Conservation (phyloP, 805 yeast species). For the Pichia paraexigua region DNA sequence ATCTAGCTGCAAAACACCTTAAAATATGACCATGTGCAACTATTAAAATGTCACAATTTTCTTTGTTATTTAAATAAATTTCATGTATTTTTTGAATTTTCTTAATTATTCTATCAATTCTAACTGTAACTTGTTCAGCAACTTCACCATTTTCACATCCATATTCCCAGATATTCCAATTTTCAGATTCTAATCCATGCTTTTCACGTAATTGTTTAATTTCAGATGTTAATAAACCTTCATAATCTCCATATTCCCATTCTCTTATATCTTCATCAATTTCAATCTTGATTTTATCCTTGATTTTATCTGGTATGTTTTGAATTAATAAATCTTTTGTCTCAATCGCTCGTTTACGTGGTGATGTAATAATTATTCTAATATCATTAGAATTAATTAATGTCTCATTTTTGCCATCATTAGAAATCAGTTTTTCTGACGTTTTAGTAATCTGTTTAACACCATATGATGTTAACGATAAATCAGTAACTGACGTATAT, state of each 20-base stretch:
- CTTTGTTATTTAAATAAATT: slow-evolving; percentile 40
- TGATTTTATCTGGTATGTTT: slow-evolving; percentile 35
- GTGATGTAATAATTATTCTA: slow-evolving; percentile 66
- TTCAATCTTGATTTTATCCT: slow-evolving; percentile 34
- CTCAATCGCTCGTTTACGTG: slow-evolving; percentile 69
- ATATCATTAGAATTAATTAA: slow-evolving; percentile 58
- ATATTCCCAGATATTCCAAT: slow-evolving; percentile 82
- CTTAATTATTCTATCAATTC: slow-evolving; percentile 65
- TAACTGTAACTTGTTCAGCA: slow-evolving; percentile 52
- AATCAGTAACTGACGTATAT: slow-evolving; percentile 80
- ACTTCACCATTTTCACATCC: slow-evolving; percentile 92
- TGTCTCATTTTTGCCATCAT: slow-evolving; percentile 40
- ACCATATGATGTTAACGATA: slow-evolving; percentile 72
- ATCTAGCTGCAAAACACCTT: slow-evolving; percentile 81
- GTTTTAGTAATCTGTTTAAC: slow-evolving; percentile 67
- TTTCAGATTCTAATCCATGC: slow-evolving; percentile 45
- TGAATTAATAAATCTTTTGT: slow-evolving; percentile 62
- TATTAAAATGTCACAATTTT: slow-evolving; percentile 65
- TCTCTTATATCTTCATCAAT: slow-evolving; percentile 72
- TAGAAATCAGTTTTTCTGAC: slow-evolving; percentile 52
- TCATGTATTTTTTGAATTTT: slow-evolving; percentile 56
- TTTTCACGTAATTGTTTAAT: slow-evolving; percentile 51
- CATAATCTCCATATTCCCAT: slow-evolving; percentile 97
- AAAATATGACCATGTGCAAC: slow-evolving; percentile 93
- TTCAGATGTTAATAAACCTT: slow-evolving; percentile 66